phyloP scores from a whole-genome alignment of 768 basidiomycete species.

The Boletus bicolor region DNA sequence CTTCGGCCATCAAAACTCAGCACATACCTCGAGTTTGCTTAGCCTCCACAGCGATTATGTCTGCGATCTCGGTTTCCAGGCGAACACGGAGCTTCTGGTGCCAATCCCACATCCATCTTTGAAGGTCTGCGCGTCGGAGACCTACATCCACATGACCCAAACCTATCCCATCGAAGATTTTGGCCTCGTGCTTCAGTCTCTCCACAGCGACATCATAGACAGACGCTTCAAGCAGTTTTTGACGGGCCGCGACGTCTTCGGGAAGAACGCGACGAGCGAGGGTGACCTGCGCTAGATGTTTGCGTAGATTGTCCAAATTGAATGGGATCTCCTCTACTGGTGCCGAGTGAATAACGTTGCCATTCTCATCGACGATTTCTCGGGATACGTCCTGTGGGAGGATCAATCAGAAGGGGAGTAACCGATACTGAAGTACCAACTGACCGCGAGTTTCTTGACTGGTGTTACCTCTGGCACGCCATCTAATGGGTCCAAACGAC shows the following conservation, averaged over 20 bases:
- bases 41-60: conserved; percentile 40
- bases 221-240: conserved; percentile 79
- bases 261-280: conserved; percentile 62
- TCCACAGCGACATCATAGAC: conserved; percentile 81
- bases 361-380: conserved; percentile 19
- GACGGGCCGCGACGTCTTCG: conserved; percentile 68
- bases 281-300: conserved; percentile 60
- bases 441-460: conserved; percentile 49
- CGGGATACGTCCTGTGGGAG: conserved; percentile 14
- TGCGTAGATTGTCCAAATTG: conserved; percentile 69
- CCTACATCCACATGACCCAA: conserved; percentile 43
- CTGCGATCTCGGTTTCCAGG: conserved; percentile 49
- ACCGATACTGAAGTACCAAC: neutral
- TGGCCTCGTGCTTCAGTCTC: conserved; percentile 61
- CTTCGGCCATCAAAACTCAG: neutral
- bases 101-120: conserved; percentile 87
- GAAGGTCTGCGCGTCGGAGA: conserved; percentile 50
- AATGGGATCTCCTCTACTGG: conserved; percentile 54
- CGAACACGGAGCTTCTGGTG: conserved; percentile 55
- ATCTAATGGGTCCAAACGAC: conserved; percentile 41
- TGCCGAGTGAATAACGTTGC: conserved; percentile 21
- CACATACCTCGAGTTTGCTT: conserved; percentile 22
- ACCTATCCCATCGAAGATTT: conserved; percentile 56
- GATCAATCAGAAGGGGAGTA: neutral
- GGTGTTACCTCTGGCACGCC: conserved; percentile 61